Conservation (phyloP, 1,284 basidiomycete genomes). For the Coniophora puteana region DNA sequence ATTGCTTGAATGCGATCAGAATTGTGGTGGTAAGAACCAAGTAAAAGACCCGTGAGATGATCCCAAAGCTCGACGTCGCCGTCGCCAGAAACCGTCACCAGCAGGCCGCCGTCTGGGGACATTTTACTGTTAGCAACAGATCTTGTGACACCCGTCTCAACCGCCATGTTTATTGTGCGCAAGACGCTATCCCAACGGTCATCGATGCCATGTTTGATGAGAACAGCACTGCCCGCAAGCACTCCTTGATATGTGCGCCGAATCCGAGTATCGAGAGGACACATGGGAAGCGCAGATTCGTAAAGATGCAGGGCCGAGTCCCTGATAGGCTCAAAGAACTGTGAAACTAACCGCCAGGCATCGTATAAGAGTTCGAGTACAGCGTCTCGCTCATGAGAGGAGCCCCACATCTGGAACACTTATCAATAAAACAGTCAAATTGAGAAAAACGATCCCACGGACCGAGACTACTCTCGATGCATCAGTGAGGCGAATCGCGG, state of each 20-base stretch:
- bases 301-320: conserved; percentile 22
- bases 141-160: no score
- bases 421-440: not conserved
- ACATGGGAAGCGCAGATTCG: conserved; percentile 10
- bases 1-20: no score
- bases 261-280: not conserved
- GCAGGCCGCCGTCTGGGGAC: conserved; percentile 10
- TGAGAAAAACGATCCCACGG: conserved; percentile 16
- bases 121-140: conserved; percentile 16
- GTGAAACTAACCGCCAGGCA: conserved; percentile 17
- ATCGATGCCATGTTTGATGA: conserved; percentile 4
- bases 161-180: conserved; percentile 3
- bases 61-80: conserved; percentile 22
- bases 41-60: conserved; percentile 15
- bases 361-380: conserved; percentile 11
- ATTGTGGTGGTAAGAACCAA: no score
- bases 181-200: conserved; percentile 10
- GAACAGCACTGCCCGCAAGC: conserved; percentile 7
- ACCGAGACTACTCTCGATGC: conserved; percentile 14
- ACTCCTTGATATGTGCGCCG: conserved; percentile 8
- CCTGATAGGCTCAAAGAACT: conserved; percentile 18
- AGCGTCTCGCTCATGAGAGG: conserved; percentile 4
- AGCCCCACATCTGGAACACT: conserved; percentile 8
- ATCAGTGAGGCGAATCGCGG: no score
- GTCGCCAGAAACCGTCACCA: conserved; percentile 18